Evolutionary conservation across 306 rosid species (phyloP).

Genomic region (Leucaena leucocephala): DNA sequence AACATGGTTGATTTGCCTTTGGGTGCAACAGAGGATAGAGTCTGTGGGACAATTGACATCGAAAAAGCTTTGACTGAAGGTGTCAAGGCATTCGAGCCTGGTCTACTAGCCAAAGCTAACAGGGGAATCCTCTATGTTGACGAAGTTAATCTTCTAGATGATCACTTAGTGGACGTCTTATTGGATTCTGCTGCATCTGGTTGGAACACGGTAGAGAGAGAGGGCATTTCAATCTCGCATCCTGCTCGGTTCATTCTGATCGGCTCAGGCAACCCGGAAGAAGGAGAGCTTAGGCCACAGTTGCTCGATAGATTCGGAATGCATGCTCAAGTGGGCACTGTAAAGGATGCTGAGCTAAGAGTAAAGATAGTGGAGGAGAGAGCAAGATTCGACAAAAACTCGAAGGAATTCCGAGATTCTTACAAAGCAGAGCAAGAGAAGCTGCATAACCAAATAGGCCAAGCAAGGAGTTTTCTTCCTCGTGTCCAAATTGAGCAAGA

Average conservation of each 20-base stretch:
- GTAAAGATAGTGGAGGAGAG: slow-evolving; percentile 98
- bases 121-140: slow-evolving; percentile 95
- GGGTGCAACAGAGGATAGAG: slow-evolving; percentile 96
- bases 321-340: slow-evolving; percentile 98
- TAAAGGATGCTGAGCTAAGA: slow-evolving; percentile 92
- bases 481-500: slow-evolving; percentile 74
- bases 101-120: slow-evolving; percentile 92
- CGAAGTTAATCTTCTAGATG: slow-evolving; percentile 94
- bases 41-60: slow-evolving; percentile 94
- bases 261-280: slow-evolving; percentile 97
- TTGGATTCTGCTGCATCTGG: slow-evolving; percentile 98
- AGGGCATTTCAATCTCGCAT: slow-evolving; percentile 91
- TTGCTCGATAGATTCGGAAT: slow-evolving; percentile 94
- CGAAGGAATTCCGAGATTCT: slow-evolving; percentile 70
- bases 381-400: slow-evolving; percentile 71
- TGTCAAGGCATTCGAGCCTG: slow-evolving; percentile 95
- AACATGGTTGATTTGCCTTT: slow-evolving; percentile 97
- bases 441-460: slow-evolving; percentile 68
- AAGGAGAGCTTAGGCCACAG: slow-evolving; percentile 98
- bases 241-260: slow-evolving; percentile 93
- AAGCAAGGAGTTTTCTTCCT: slow-evolving; percentile 70
- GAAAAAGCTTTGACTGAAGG: slow-evolving; percentile 97
- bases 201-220: slow-evolving; percentile 99
- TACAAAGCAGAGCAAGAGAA: slow-evolving; percentile 73
- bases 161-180: slow-evolving; percentile 89